A percentile compares a stretch with the other conserved stretches of the same genome.
phyloP scores from a whole-genome alignment of 2,329 filamentous ascomycete species.

The Fusarium duplospermum region DNA sequence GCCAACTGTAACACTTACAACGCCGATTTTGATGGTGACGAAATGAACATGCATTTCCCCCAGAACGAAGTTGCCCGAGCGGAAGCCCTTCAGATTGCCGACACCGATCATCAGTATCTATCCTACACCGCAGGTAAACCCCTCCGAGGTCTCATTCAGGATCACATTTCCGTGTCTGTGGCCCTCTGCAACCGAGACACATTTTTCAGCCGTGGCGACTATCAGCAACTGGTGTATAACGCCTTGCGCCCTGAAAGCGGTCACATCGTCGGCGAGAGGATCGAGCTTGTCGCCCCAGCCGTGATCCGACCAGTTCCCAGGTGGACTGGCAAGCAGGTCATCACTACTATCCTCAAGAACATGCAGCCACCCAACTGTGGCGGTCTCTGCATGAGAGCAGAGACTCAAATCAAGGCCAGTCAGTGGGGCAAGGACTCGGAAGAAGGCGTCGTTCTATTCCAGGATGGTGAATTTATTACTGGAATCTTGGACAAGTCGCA shows the following conservation, averaged over 20 bases:
- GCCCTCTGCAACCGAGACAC: slow-evolving; percentile 91
- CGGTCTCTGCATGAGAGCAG: slow-evolving; percentile 82
- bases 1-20: slow-evolving; percentile 99
- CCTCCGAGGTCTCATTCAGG: slow-evolving; percentile 94
- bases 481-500: slow-evolving; percentile 97
- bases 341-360: slow-evolving; percentile 93
- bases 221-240: slow-evolving; percentile 93
- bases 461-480: slow-evolving; percentile 86
- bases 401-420: slow-evolving; percentile 80
- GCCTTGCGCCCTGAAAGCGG: slow-evolving; percentile 90
- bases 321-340: slow-evolving; percentile 97
- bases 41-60: slow-evolving; percentile 99
- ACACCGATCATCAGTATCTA: slow-evolving; percentile 97
- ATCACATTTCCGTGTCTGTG: slow-evolving; percentile 96
- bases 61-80: slow-evolving; percentile 95
- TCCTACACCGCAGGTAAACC: slow-evolving; percentile 95
- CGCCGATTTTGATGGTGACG: slow-evolving; percentile 98
- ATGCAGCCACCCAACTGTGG: slow-evolving; percentile 82
- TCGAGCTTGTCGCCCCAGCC: slow-evolving; percentile 83
- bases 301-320: slow-evolving; percentile 82
- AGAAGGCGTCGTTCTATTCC: slow-evolving; percentile 84
- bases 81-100: slow-evolving; percentile 91
- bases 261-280: slow-evolving; percentile 84
- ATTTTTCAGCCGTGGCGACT: slow-evolving; percentile 88
- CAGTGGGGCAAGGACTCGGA: slow-evolving; percentile 83